These are phyloP conservation scores for Pythium aristosporum DNA, from an alignment of 352 stramenopile genomes.

Conservation along the genomic window DNA sequence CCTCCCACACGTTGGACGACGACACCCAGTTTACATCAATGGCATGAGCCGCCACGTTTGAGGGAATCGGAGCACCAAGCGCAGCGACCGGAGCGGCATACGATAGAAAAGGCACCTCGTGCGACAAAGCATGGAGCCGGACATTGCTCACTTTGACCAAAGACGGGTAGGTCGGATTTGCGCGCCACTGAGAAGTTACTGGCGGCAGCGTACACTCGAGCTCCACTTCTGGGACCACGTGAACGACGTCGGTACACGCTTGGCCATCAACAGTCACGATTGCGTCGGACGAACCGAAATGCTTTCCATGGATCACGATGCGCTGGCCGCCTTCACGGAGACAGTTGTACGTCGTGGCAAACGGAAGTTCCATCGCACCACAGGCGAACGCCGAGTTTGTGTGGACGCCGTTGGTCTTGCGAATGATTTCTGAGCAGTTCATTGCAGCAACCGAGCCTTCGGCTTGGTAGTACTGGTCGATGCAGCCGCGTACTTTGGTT, in stretches of 20 bases:
- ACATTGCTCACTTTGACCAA: conserved; percentile 67
- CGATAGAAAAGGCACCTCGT: conserved; percentile 57
- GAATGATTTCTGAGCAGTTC: conserved; percentile 50
- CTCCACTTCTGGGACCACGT: conserved; percentile 53
- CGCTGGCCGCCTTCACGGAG: conserved; percentile 48
- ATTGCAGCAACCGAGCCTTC: conserved; percentile 19
- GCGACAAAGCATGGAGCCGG: conserved; percentile 51
- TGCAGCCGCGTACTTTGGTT: conserved; percentile 74
- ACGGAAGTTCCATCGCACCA: conserved; percentile 43
- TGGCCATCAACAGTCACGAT: conserved; percentile 70
- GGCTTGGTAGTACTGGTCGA: conserved; percentile 64
- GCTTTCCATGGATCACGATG: conserved; percentile 62
- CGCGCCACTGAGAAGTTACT: conserved; percentile 28
- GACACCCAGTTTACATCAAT: conserved; percentile 85
- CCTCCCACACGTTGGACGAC: conserved; percentile 59
- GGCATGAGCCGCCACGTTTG: conserved; percentile 74
- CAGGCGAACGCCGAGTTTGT: conserved; percentile 38
- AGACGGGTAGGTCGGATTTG: conserved; percentile 42
- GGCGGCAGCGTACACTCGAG: conserved; percentile 80
- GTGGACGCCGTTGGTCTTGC: conserved; percentile 52
- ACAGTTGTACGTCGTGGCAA: conserved; percentile 79
- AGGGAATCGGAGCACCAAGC: conserved; percentile 39
- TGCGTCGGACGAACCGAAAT: conserved; percentile 68
- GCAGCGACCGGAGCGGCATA: conserved; percentile 54
- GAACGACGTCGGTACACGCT: conserved; percentile 64